Conservation (phyloP, 139 green algal genomes). For the Monoraphidium neglectum region DNA sequence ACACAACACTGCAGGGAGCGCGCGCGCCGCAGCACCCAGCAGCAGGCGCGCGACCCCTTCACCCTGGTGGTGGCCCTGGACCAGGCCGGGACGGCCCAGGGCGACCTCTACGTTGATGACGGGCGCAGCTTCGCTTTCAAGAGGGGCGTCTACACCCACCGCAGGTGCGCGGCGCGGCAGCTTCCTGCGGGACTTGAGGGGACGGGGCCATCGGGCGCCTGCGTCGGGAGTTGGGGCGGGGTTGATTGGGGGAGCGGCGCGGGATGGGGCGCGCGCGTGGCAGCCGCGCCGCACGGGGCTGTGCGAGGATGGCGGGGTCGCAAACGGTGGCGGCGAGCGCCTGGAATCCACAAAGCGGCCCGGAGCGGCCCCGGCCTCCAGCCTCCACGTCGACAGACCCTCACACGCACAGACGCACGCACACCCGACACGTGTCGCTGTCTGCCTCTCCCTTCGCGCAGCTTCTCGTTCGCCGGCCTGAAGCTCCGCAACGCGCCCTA, state of each 20-base stretch:
- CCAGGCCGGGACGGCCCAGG: constrained; percentile 56
- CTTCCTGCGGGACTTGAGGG: too few species aligned
- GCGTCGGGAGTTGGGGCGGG: too few species aligned
- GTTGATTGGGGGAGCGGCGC: not conserved
- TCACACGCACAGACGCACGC: too few species aligned
- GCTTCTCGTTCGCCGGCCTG: constrained; percentile 31
- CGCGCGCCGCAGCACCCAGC: constrained; percentile 64
- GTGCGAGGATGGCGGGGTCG: not conserved
- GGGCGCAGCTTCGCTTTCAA: constrained; percentile 87
- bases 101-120: constrained; percentile 96
- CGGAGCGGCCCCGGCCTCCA: too few species aligned
- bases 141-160: constrained; percentile 24
- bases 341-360: too few species aligned
- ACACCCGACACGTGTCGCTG: too few species aligned
- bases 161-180: constrained; percentile 1
- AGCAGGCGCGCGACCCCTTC: constrained; percentile 82
- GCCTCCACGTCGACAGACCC: too few species aligned
- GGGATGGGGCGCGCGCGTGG: not conserved
- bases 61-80: constrained; percentile 91
- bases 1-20: constrained; percentile 79
- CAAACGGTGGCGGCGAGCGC: not conserved
- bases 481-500: constrained; percentile 20
- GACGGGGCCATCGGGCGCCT: too few species aligned
- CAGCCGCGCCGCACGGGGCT: not conserved
- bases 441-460: too few species aligned